Evolutionary conservation across 805 yeast species (phyloP).

Genomic region (Myxozyma monticola): DNA sequence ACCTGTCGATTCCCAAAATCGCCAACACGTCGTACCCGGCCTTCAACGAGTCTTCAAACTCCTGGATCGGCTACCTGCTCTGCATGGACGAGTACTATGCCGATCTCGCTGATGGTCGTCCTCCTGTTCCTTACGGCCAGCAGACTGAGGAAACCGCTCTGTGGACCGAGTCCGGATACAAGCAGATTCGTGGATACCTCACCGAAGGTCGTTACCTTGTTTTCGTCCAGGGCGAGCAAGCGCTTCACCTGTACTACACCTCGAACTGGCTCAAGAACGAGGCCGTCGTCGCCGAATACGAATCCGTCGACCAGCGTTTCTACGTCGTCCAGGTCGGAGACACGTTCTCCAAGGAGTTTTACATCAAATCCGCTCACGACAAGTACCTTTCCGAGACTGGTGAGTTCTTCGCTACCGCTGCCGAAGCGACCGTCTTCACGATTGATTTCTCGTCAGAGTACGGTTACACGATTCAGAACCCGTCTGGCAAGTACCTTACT

Average conservation of each 20-base stretch:
- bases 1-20: background rate
- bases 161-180: constrained; percentile 31
- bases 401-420: background rate
- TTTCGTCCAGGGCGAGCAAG: constrained; percentile 4
- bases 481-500: background rate
- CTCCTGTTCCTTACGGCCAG: constrained; percentile 33
- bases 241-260: background rate
- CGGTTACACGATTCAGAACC: constrained; percentile 23
- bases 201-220: constrained; percentile 36
- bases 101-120: constrained; percentile 5
- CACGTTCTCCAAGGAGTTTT: constrained; percentile 19
- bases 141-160: constrained; percentile 27
- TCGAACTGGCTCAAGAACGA: background rate
- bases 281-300: background rate
- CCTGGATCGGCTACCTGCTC: constrained; percentile 1
- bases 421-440: constrained; percentile 6
- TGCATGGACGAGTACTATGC: constrained; percentile 11
- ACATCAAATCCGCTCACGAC: constrained; percentile 11
- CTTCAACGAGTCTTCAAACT: constrained; percentile 16
- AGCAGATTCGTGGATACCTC: constrained; percentile 30
- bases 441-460: constrained; percentile 9
- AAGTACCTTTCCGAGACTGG: constrained; percentile 7
- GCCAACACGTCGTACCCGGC: constrained; percentile 4
- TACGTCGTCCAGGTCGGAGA: constrained; percentile 23
- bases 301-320: constrained; percentile 5